Evolutionary conservation across 169 alveolate genomes (phyloP).

Genomic region (Eimeria nieschulzi): DNA sequence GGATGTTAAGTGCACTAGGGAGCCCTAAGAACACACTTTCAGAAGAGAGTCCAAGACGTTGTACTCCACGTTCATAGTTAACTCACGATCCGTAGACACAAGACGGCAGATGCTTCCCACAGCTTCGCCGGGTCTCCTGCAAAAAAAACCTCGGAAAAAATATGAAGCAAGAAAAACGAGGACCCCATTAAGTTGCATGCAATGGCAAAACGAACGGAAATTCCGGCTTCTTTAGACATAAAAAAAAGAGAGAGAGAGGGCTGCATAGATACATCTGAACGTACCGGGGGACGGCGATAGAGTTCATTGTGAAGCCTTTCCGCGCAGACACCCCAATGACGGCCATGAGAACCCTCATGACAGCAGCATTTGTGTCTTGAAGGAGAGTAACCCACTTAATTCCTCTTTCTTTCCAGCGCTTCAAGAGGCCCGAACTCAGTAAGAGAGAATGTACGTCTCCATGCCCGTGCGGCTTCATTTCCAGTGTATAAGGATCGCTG

Average conservation of each 20-base stretch:
- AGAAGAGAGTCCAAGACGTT: conserved; percentile 91
- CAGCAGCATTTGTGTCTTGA: conserved; percentile 94
- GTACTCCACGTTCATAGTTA: conserved; percentile 83
- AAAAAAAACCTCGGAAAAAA: background rate
- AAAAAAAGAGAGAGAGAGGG: no score
- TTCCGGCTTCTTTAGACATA: no score
- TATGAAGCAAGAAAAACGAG: background rate
- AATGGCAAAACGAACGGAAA: background rate
- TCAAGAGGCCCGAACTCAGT: conserved; percentile 83
- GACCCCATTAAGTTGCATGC: no score
- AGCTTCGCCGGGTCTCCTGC: conserved; percentile 76
- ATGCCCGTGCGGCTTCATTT: conserved; percentile 96
- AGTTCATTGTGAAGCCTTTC: conserved; percentile 66
- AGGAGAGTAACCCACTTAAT: conserved; percentile 88
- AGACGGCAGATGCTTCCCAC: conserved; percentile 76
- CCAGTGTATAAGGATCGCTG: conserved; percentile 31
- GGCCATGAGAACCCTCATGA: conserved; percentile 88
- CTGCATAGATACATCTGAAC: no score
- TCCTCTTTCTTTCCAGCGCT: conserved; percentile 78
- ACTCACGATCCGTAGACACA: conserved; percentile 45
- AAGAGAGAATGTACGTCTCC: conserved; percentile 96
- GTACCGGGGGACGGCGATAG: conserved; percentile 77
- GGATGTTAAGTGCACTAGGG: no score
- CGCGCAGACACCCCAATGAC: conserved; percentile 87
- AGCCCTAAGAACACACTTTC: conserved; percentile 17